Evolutionary conservation across 2,329 filamentous ascomycete genomes (phyloP), one percentile per base, ranked within the genome.

Genomic region (Canariomyces notabilis): DNA sequence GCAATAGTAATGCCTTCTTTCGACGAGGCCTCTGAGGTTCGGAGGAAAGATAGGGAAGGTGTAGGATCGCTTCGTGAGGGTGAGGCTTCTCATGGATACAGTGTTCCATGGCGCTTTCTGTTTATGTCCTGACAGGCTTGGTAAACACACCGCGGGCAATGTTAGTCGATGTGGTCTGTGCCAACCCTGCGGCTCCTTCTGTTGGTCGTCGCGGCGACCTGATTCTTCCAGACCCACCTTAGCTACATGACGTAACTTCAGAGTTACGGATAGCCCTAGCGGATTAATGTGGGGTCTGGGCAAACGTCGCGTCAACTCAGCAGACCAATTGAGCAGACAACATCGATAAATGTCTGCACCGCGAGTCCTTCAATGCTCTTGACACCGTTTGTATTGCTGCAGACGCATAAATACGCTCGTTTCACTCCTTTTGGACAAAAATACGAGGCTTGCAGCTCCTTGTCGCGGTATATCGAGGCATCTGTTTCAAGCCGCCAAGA

Each of bases 131-230:
- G 48, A 51, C 45, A 50, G 15, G 21, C 18, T n/a, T 19, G 35
- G 52, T 55, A 55, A 56, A 57, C 51, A 55, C 34, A 37, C n/a
- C n/a, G n/a, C n/a, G n/a, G n/a, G 11, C 36, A 32, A 41, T 21
- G 26, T 9, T 21, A 5, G 31, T 33, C 32, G 35, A 23, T 23
- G 16, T 50, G 49, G 50, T 37, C 44, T 36, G 55, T 54, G 53
- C 53, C 26, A 44, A 18, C 51, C 52, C 44, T 50, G 50, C 36
- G 32, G 46, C 41, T 47, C 45, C 43, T 42, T n/a, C n/a, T n/a
- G n/a, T n/a, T 22, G 37, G 54, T 49, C 33, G 47, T 52, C 53
- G 44, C 47, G 46, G 40, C 32, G 45, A 44, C 35, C 36, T 34
- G n/a, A 45, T 45, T 52, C 40, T 42, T 50, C 40, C 39, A 33